These are phyloP conservation scores for Fragosphaeria purpurea DNA, from an alignment of 2,329 filamentous ascomycete species.

Conservation along the genomic window DNA sequence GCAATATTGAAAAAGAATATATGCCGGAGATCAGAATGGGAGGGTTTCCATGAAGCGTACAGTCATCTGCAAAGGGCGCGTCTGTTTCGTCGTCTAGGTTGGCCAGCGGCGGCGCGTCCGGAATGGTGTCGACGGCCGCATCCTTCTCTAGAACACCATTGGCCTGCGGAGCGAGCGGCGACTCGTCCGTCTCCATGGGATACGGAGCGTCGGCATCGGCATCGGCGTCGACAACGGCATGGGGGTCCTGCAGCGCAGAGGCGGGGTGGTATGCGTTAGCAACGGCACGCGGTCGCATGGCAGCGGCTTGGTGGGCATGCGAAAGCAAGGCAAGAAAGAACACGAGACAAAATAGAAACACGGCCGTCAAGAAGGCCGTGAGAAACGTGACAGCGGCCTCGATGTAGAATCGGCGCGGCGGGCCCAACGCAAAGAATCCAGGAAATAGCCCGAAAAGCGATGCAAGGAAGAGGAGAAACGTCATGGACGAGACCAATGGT, in stretches of 20 bases:
- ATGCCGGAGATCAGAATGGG: background rate
- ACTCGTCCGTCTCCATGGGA: conserved; percentile 47
- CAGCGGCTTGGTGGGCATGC: too few relatives aligned
- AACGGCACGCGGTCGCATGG: too few relatives aligned
- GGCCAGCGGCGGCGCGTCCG: conserved; percentile 36
- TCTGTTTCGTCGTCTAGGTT: conserved; percentile 39
- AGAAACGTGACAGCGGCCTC: background rate
- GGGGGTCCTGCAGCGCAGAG: conserved; percentile 31
- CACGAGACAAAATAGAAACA: too few relatives aligned
- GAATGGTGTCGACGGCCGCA: conserved; percentile 43
- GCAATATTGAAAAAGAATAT: too few relatives aligned
- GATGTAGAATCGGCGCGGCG: too few relatives aligned
- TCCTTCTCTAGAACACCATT: conserved; percentile 38
- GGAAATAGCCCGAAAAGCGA: too few relatives aligned
- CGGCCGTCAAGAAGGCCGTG: too few relatives aligned
- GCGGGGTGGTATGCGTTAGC: conserved; percentile 17
- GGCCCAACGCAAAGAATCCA: too few relatives aligned
- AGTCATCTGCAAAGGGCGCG: conserved; percentile 40
- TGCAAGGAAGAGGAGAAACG: too few relatives aligned
- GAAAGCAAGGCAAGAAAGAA: background rate
- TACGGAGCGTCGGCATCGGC: conserved; percentile 39
- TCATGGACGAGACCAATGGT: background rate
- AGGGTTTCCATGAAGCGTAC: conserved; percentile 27
- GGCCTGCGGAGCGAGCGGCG: conserved; percentile 29
- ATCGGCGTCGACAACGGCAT: conserved; percentile 29